Conservation (phyloP, 2,329 filamentous ascomycete genomes). For the Thelonectria olida region DNA sequence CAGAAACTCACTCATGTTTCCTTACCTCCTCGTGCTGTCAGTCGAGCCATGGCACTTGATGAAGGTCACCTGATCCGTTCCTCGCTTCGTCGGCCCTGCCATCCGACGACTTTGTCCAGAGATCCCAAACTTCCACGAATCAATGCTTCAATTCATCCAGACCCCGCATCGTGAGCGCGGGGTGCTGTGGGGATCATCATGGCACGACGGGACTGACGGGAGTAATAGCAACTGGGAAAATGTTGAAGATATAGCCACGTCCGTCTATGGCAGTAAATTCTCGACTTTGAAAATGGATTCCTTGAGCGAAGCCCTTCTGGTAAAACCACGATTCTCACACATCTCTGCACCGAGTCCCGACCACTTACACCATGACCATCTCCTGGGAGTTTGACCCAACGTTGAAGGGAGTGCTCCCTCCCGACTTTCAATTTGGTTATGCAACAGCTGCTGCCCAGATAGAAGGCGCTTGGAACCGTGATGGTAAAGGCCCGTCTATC, state of each 20-base stretch:
- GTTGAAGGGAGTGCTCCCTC: constrained; percentile 14
- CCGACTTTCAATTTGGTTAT: constrained; percentile 22
- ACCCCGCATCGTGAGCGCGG: constrained; percentile 19
- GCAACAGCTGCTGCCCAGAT: constrained; percentile 33
- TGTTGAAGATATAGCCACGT: no score
- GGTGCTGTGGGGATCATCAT: constrained; percentile 12
- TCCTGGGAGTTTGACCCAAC: constrained; percentile 17
- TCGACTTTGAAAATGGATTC: neutral
- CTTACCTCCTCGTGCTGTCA: neutral
- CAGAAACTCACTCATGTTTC: neutral
- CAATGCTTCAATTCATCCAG: neutral
- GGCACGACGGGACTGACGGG: neutral
- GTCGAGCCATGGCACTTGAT: neutral
- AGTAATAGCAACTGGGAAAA: neutral
- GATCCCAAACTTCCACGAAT: constrained; percentile 12
- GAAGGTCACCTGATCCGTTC: constrained; percentile 3
- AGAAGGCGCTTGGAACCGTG: constrained; percentile 53
- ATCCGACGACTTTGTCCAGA: constrained; percentile 2
- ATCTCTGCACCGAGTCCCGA: neutral
- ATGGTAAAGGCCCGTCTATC: constrained; percentile 52
- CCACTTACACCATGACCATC: constrained; percentile 3
- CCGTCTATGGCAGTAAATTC: neutral
- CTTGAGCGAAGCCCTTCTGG: neutral
- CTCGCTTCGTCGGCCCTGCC: constrained; percentile 17
- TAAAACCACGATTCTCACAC: neutral